Conservation (phyloP, 2,329 filamentous ascomycete species). For the Cryphonectria radicalis region DNA sequence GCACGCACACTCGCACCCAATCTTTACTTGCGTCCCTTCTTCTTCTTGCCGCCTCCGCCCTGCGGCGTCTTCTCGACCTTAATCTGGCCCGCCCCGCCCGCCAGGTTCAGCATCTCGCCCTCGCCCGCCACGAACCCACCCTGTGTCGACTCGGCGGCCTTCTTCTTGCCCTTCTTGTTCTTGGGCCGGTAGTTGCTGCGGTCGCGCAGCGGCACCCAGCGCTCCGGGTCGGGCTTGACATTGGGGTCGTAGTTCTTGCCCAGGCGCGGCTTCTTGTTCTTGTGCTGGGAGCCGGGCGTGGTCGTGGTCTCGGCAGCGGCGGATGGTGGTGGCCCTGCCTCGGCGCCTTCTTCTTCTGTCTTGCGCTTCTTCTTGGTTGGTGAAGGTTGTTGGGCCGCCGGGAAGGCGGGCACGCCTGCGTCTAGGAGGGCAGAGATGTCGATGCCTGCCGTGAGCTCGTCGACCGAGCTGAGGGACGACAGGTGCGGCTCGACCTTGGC, state of each 20-base stretch:
- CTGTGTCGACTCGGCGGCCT: conserved; percentile 77
- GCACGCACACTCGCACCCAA: not conserved
- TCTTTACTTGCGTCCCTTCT: conserved; percentile 19
- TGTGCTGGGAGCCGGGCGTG: conserved; percentile 38
- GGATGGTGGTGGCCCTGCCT: not conserved
- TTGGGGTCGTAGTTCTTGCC: conserved; percentile 76
- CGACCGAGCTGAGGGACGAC: conserved; percentile 62
- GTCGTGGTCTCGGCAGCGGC: not conserved
- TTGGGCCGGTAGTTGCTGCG: conserved; percentile 87
- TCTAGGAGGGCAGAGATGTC: conserved; percentile 66
- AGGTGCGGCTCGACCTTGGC: conserved; percentile 59
- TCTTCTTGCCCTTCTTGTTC: conserved; percentile 89
- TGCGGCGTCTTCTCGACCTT: conserved; percentile 64
- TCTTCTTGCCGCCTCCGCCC: conserved; percentile 29
- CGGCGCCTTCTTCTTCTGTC: conserved; percentile 39
- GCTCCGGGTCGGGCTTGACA: conserved; percentile 84
- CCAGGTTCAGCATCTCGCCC: conserved; percentile 68
- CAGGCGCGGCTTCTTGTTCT: conserved; percentile 53
- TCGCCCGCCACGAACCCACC: conserved; percentile 79
- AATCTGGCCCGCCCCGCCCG: conserved; percentile 65
- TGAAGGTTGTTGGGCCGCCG: conserved; percentile 44
- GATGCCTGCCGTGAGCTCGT: conserved; percentile 62
- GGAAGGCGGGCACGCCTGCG: conserved; percentile 64
- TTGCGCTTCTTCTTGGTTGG: conserved; percentile 53
- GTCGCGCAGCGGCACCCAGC: conserved; percentile 91